Conservation (phyloP, 257 asterid species). For the Eucommia ulmoides region DNA sequence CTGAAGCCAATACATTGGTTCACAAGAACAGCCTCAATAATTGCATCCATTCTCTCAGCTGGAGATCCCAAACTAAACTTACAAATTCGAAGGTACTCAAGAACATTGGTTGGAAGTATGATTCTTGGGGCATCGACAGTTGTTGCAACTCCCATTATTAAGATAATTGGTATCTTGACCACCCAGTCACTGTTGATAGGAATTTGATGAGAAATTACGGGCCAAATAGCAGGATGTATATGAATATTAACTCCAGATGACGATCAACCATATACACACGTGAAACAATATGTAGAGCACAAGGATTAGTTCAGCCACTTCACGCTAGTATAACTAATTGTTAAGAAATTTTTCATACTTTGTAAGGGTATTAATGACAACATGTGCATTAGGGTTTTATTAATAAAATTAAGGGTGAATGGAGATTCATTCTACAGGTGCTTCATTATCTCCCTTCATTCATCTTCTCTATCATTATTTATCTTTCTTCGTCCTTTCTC, state of each 20-base stretch:
- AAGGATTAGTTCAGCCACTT: no score
- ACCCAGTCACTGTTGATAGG: slow-evolving; percentile 76
- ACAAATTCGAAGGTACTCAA: slow-evolving; percentile 38
- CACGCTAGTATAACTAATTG: no score
- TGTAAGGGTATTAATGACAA: no score
- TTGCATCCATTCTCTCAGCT: slow-evolving; percentile 70
- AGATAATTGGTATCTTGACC: slow-evolving; percentile 58
- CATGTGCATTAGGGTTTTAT: no score
- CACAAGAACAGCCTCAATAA: slow-evolving; percentile 61
- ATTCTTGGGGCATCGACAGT: slow-evolving; percentile 52
- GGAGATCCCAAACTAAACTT: slow-evolving; percentile 71
- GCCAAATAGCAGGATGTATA: slow-evolving; percentile 9
- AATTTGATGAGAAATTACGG: slow-evolving; percentile 13
- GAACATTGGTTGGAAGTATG: slow-evolving; percentile 43
- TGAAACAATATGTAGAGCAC: background rate
- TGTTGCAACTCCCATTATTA: slow-evolving; percentile 85
- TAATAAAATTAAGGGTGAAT: no score
- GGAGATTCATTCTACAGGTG: no score
- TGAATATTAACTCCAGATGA: slow-evolving; percentile 5
- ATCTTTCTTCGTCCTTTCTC: no score
- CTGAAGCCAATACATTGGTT: slow-evolving; percentile 44
- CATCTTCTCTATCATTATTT: no score
- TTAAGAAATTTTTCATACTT: no score
- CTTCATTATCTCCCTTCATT: no score
- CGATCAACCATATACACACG: background rate